Evolutionary conservation across 768 basidiomycete genomes (phyloP), one percentile per base, ranked within the genome.

Genomic region (Boletus rubropictus): DNA sequence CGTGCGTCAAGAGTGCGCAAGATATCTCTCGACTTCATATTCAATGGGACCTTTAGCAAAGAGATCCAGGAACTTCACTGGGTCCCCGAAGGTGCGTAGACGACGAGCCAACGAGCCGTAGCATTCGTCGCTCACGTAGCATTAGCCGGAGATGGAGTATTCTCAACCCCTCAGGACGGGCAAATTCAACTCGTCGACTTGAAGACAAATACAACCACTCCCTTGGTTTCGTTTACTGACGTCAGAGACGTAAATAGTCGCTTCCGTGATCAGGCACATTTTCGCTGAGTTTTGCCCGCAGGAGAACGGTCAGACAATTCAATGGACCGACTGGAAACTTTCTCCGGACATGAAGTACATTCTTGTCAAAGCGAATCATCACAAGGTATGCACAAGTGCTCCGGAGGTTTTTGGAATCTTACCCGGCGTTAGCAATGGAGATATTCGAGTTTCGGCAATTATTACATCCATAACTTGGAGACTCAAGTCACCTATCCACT

Each of bases 141-240:
- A 22, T 20, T 46, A 96, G 96, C 94, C 56, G 91, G 90, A 0
- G 96, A 99, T 62, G 96, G 96, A 0, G 89, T 96, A 1, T 96
- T 84, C 69, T 88, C 88, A 6, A 71, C 79, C 1, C 68, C 68
- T 18, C 69, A 80, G 39, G 69, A 77, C 22, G 81, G 79, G 11
- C 72, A 75, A 44, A 89, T 99, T 64, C 74, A 81, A 29, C 77
- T 99, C 4, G 82, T 89, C 5, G 86, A 94, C 59, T 72, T 97
- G 18, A 82, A 84, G 65, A 80, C 78, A 21, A 90, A 89, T 57
- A 72, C 69, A 4, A 86, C 86, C 1, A 77, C 67, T 18, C 69
- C 73, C 25, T 69, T 95, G 22, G 78, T 93, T 27, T 65, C 73
- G 28, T 66, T 68, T 11, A 58, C 53, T 22, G 83, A 88, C 49